These are phyloP conservation scores for Terfezia claveryi DNA, from an alignment of 495 filamentous ascomycete species.

Conservation along the genomic window DNA sequence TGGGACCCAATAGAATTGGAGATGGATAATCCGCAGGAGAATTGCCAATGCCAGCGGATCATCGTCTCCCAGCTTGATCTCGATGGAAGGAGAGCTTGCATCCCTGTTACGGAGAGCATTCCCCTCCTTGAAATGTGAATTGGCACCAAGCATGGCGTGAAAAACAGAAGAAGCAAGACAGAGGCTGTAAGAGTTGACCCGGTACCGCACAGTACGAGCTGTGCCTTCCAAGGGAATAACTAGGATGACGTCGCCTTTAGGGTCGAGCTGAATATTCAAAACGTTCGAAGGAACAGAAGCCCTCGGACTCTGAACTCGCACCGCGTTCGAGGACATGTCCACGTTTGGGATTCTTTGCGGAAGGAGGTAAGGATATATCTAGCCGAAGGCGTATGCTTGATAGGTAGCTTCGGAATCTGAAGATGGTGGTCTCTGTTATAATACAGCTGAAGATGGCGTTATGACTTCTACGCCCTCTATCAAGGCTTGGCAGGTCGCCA, in stretches of 20 bases:
- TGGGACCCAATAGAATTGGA: background rate
- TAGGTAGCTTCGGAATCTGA: too few relatives aligned
- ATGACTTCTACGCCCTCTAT: too few relatives aligned
- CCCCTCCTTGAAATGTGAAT: background rate
- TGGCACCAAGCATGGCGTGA: background rate
- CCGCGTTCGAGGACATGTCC: too few relatives aligned
- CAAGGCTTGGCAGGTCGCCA: too few relatives aligned
- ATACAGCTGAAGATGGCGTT: too few relatives aligned
- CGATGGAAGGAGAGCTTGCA: background rate
- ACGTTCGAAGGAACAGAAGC: background rate
- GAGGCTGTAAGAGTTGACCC: background rate
- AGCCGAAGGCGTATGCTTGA: too few relatives aligned
- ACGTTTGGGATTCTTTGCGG: too few relatives aligned
- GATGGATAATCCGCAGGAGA: background rate
- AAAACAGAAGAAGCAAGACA: background rate
- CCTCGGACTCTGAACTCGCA: too few relatives aligned
- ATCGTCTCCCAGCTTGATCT: background rate
- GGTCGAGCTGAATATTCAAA: background rate
- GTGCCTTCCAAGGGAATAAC: background rate
- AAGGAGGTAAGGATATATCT: too few relatives aligned
- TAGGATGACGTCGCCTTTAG: background rate
- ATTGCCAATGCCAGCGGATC: background rate
- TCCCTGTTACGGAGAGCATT: background rate
- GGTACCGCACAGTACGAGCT: background rate
- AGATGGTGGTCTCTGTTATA: too few relatives aligned